Base-by-base conservation (phyloP, 352 stramenopile genomes). In the Pythium insidiosum region DNA sequence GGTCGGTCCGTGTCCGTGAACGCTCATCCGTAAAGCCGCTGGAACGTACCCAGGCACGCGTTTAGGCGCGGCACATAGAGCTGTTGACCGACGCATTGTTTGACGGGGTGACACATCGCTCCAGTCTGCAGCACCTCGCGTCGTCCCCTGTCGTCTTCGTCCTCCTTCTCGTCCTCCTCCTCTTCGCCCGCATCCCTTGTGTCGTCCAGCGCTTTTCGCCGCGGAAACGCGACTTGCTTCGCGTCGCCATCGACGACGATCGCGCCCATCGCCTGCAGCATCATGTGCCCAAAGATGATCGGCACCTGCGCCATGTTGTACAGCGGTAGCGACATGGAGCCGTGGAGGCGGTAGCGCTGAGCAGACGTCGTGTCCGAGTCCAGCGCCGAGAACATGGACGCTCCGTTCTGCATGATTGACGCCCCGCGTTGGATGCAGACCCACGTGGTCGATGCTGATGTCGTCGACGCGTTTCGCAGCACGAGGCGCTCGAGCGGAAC, bases 221-320 rank as follows among this genome's bases (percentile, higher is more conserved):
- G 36, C 12, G 13, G 35, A 16, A 63, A 44, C 6, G 55, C 55
- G 2, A 54, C 19, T 49, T 65, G 58, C 43, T 78, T 83, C 16
- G 53, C 56, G 6, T 43, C 35, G 4, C 63, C 67, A 38, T 84
- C 64, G 18, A 87, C 56, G 1, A 70, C 22, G 16, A 87, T 42
- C 1, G 65, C 54, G 28, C 54, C 61, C n/a, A 84, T 46, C 3
- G 60, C 38, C 21, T 67, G 39, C 11, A 88, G 54, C 6, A 68
- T 69, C 69, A 84, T 84, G 5, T 50, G 35, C 11, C 74, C 74
- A 37, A 88, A 75, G 42, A 73, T 56, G n/a, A 88, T 62, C 0
- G 74, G 72, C 6, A 62, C 50, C 23, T 85, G 63, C 22, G 74
- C 53, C 74, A 88, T 88, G 51, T 84, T 88, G 53, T 70, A 83